A percentile compares a stretch with the other conserved stretches of the same genome.
These are phyloP conservation scores for Colletotrichum gloeosporioides DNA, from an alignment of 2,329 filamentous ascomycete species.

Conservation along the genomic window DNA sequence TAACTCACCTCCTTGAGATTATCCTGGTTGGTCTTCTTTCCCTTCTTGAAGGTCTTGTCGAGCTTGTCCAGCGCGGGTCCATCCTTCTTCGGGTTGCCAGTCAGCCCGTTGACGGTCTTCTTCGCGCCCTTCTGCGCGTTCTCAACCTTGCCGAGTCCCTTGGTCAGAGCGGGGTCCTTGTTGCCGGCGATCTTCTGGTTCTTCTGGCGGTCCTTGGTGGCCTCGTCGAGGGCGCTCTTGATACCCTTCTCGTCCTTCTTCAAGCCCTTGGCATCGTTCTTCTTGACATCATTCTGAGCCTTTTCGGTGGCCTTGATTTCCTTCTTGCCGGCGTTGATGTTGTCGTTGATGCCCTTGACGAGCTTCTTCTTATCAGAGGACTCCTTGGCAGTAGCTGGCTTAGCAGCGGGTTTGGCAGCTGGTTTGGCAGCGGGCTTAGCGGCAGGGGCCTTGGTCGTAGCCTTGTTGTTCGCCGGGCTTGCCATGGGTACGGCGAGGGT, in stretches of 20 bases:
- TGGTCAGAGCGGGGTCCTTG: neutral
- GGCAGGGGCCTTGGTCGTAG: neutral
- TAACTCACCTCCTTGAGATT: constrained; percentile 7
- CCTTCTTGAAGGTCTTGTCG: constrained; percentile 5
- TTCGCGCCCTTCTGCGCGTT: constrained; percentile 5
- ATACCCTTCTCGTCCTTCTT: constrained; percentile 11
- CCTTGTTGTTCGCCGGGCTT: neutral
- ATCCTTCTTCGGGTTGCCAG: constrained; percentile 8
- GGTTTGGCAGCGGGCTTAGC: neutral
- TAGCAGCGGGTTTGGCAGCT: neutral
- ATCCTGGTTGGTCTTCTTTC: constrained; percentile 1
- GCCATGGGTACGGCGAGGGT: neutral
- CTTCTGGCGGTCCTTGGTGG: constrained; percentile 1
- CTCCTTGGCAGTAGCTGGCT: neutral
- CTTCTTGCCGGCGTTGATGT: constrained; percentile 6
- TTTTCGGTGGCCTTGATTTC: neutral
- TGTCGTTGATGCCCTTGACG: constrained; percentile 7
- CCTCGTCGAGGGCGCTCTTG: neutral
- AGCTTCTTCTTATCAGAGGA: constrained; percentile 11
- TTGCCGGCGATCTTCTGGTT: constrained; percentile 15
- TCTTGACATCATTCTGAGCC: neutral
- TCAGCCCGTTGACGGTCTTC: neutral
- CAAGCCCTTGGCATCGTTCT: neutral
- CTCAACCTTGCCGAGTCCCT: constrained; percentile 7
- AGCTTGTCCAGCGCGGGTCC: neutral